Conservation (phyloP, 148 eudicot species). For the Selenicereus undatus region DNA sequence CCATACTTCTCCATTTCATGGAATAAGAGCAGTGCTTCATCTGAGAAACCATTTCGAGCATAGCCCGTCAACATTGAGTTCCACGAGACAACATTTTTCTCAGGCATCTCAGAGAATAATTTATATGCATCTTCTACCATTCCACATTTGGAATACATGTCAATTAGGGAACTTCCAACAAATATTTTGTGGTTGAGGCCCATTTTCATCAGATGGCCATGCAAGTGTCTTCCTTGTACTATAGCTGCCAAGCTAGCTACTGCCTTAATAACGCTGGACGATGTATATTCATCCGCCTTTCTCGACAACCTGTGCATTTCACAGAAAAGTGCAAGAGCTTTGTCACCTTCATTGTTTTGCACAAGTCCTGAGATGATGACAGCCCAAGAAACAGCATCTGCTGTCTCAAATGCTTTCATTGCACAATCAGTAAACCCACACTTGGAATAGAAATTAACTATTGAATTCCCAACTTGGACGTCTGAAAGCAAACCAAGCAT, state of each 20-base stretch:
- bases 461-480: slow-evolving; percentile 33
- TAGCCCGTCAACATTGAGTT: slow-evolving; percentile 47
- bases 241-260: slow-evolving; percentile 29
- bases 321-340: slow-evolving; percentile 35
- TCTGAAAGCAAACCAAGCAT: slow-evolving; percentile 30
- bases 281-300: slow-evolving; percentile 35
- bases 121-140: slow-evolving; percentile 41
- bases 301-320: slow-evolving; percentile 34
- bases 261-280: slow-evolving; percentile 39
- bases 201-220: slow-evolving; percentile 34
- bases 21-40: slow-evolving; percentile 42
- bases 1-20: slow-evolving; percentile 35
- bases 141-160: slow-evolving; percentile 53
- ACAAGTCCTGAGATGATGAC: slow-evolving; percentile 43
- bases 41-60: slow-evolving; percentile 43
- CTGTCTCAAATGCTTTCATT: slow-evolving; percentile 29
- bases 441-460: slow-evolving; percentile 41
- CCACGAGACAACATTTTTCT: slow-evolving; percentile 44
- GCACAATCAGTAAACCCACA: slow-evolving; percentile 35
- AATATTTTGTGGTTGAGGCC: slow-evolving; percentile 31
- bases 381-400: slow-evolving; percentile 42
- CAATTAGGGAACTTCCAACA: slow-evolving; percentile 46
- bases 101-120: slow-evolving; percentile 38
- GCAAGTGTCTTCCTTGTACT: slow-evolving; percentile 35
- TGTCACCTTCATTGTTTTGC: slow-evolving; percentile 26